Evolutionary conservation across 805 yeast genomes (phyloP), one percentile per base, ranked within the genome.

Genomic region (Saccharomycopsis sp.): DNA sequence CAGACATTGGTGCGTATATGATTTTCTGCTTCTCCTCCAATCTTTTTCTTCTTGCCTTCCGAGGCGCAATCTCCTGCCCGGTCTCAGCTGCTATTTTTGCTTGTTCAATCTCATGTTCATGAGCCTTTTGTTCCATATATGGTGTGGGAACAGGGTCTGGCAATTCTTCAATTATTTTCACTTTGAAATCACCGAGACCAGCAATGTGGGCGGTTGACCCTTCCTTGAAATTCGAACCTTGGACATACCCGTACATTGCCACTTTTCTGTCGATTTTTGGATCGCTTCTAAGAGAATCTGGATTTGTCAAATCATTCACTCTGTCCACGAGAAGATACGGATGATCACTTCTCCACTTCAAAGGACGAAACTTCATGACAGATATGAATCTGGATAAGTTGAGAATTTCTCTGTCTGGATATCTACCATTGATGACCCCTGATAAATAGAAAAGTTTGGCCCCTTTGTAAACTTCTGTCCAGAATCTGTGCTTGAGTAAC

Each of bases 91-190:
- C 80, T 36, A 68, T 65, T 53, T 77, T 80, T 32, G 76, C 73
- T 48, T 68, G 73, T 54, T 84, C 94, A 54, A 89, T 67, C 62
- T 82, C 92, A 30, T 71, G 56, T 30, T 86, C 96, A 49, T 84
- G 95, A 29, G 86, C 64, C 52, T 73, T 80, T 58, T 87, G 94
- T 58, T 87, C 94, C 51, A 69, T 86, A 54, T 74, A 83, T 2
- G 99, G 99, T 0, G 98, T 89, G 22, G 99, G 98, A 58, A 98
- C 94, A 15, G 99, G 99, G 65, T 92, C 99, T 2, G 97, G 96
- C 40, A 92, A 67, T 52, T 85, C 82, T 60, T 92, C 97, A 15
- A 86, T 78, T 9, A 75, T 71, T 12, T 78, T 67, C 8, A 86
- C 80, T 1, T 78, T 67, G 51, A 77, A 74, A 56, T 92, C 99